phyloP scores from a whole-genome alignment of 2,329 filamentous ascomycete genomes.

The Coniochaeta sp. region DNA sequence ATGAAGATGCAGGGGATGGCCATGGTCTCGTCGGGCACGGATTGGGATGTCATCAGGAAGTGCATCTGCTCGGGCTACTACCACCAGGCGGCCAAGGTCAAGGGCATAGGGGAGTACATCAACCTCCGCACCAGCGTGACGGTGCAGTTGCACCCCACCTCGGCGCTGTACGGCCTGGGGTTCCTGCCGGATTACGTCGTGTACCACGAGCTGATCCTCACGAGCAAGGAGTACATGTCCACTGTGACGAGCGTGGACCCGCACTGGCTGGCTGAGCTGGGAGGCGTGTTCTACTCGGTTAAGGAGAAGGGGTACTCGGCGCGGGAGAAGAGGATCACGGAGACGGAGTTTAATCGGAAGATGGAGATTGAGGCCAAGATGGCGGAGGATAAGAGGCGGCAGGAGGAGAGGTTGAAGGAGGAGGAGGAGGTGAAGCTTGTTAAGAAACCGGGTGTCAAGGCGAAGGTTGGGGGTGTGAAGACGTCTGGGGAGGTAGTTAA shows the following conservation, averaged over 20 bases:
- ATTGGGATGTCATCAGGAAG: slow-evolving; percentile 92
- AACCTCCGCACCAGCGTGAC: slow-evolving; percentile 92
- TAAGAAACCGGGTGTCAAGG: slow-evolving; percentile 29
- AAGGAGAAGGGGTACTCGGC: slow-evolving; percentile 96
- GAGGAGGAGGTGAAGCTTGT: slow-evolving; percentile 35
- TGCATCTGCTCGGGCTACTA: slow-evolving; percentile 98
- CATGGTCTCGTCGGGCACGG: slow-evolving; percentile 82
- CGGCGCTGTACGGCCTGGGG: slow-evolving; percentile 83
- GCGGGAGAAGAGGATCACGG: slow-evolving; percentile 76
- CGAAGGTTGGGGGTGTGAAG: slow-evolving; percentile 46
- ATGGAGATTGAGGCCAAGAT: slow-evolving; percentile 93
- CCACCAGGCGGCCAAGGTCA: slow-evolving; percentile 92
- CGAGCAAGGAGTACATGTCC: slow-evolving; percentile 95
- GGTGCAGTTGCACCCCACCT: slow-evolving; percentile 90
- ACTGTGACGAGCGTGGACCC: slow-evolving; percentile 95
- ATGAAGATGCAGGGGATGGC: slow-evolving; percentile 91
- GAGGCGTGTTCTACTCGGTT: slow-evolving; percentile 93
- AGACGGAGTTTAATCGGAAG: slow-evolving; percentile 85
- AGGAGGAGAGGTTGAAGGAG: slow-evolving; percentile 47
- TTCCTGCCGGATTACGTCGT: slow-evolving; percentile 96
- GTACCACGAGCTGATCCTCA: slow-evolving; percentile 96
- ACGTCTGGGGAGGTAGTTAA: slow-evolving; percentile 57
- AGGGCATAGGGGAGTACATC: slow-evolving; percentile 95
- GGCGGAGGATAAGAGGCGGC: slow-evolving; percentile 71
- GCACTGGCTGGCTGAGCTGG: slow-evolving; percentile 93